A percentile compares a stretch with the other conserved stretches of the same genome.
phyloP scores from a whole-genome alignment of 2,329 filamentous ascomycete species.

The Colletotrichum liaoningense region DNA sequence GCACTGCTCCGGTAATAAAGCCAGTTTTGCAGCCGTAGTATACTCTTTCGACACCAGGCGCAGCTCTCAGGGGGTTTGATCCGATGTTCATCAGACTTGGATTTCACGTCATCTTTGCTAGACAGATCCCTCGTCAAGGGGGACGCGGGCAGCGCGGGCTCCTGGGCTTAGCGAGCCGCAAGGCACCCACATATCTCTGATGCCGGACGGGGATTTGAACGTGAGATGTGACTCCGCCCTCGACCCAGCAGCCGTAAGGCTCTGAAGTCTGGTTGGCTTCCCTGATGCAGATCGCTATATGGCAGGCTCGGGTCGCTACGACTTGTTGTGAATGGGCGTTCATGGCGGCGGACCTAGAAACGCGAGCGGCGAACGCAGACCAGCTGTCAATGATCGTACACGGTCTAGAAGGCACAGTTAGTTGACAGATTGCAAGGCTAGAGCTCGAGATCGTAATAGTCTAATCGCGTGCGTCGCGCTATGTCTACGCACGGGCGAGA shows the following conservation, averaged over 20 bases:
- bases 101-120: constrained; percentile 4
- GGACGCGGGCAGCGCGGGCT: background rate
- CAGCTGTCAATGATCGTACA: constrained; percentile 14
- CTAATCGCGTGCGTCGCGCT: background rate
- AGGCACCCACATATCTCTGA: constrained; percentile 15
- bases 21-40: constrained; percentile 1
- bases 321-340: background rate
- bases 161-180: constrained; percentile 24
- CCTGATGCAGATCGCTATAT: constrained; percentile 30
- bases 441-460: background rate
- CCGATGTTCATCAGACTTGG: constrained; percentile 12
- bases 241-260: constrained; percentile 6
- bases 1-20: background rate
- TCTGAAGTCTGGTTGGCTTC: constrained; percentile 28
- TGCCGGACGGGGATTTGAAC: constrained; percentile 22
- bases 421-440: background rate
- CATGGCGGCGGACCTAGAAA: background rate
- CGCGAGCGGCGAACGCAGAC: constrained; percentile 6
- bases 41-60: background rate
- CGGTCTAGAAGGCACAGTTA: background rate
- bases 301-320: constrained; percentile 15
- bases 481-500: constrained; percentile 5
- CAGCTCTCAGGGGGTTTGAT: constrained; percentile 11
- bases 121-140: constrained; percentile 15
- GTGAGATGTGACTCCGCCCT: constrained; percentile 22